A percentile compares a stretch with the other conserved stretches of the same genome.
Conservation (phyloP, 2,329 filamentous ascomycete genomes). For the Didymellaceae sp. region DNA sequence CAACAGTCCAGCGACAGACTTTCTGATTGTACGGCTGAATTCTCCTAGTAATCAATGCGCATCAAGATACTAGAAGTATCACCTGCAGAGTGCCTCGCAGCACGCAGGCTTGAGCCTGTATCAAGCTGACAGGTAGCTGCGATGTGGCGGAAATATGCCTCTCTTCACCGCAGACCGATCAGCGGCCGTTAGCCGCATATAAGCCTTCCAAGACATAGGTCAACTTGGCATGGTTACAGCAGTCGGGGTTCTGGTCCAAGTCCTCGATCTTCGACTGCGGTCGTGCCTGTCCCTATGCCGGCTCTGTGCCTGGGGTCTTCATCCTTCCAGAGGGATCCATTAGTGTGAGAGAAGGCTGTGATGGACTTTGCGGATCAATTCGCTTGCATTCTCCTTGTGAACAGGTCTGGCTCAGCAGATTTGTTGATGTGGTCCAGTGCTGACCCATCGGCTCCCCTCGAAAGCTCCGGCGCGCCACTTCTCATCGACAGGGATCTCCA, state of each 20-base stretch:
- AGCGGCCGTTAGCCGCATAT: not conserved
- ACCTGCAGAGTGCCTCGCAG: constrained; percentile 6
- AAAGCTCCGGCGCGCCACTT: constrained; percentile 30
- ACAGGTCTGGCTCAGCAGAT: constrained; percentile 1
- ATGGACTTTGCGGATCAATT: too few relatives aligned
- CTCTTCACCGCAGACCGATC: not conserved
- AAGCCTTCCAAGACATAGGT: not conserved
- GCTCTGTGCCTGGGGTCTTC: too few relatives aligned
- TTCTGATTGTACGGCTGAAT: not conserved
- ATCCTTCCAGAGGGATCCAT: too few relatives aligned
- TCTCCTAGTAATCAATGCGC: not conserved
- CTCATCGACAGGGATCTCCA: constrained; percentile 7
- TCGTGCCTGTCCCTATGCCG: too few relatives aligned
- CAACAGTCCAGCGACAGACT: not conserved
- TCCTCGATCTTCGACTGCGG: too few relatives aligned
- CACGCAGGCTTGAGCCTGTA: not conserved
- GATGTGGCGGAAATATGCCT: constrained; percentile 1
- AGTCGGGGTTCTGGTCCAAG: too few relatives aligned
- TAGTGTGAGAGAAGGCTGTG: too few relatives aligned
- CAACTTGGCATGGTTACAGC: not conserved
- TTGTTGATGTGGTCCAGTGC: constrained; percentile 25
- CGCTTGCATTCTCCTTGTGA: not conserved
- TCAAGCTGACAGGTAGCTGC: not conserved
- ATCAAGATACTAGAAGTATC: not conserved
- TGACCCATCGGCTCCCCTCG: constrained; percentile 37